Conservation (phyloP, 2,329 filamentous ascomycete species). For the Xylariaceae sp. region DNA sequence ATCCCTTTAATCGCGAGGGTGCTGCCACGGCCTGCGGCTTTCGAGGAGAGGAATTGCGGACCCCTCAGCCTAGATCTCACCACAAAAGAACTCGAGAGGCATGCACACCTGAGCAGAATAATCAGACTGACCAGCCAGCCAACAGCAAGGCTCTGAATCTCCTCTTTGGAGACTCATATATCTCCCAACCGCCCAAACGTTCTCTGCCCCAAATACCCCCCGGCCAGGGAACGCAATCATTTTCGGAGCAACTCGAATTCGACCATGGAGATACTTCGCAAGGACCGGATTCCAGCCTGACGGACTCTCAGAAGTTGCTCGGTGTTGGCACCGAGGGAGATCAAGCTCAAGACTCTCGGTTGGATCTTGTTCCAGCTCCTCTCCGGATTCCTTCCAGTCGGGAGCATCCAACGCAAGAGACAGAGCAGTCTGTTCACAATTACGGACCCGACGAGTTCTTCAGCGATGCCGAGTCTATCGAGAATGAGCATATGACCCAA, state of each 20-base stretch:
- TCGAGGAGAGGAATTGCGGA: constrained; percentile 5
- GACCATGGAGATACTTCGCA: constrained; percentile 2
- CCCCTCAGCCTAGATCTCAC: not conserved
- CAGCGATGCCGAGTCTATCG: constrained; percentile 20
- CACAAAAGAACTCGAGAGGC: not conserved
- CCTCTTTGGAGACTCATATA: not conserved
- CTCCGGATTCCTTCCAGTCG: constrained; percentile 7
- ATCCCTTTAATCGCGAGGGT: constrained; percentile 1
- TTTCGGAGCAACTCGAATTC: too few relatives aligned
- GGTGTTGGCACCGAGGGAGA: constrained; percentile 14
- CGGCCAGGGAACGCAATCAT: too few relatives aligned
- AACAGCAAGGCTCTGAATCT: too few relatives aligned
- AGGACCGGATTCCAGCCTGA: constrained; percentile 10
- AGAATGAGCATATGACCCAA: too few relatives aligned
- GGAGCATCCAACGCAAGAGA: too few relatives aligned
- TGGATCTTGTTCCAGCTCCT: constrained; percentile 13
- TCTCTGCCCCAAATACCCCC: constrained; percentile 1
- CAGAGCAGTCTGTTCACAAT: constrained; percentile 3
- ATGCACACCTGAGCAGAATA: not conserved
- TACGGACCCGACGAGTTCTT: constrained; percentile 7
- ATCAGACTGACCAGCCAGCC: too few relatives aligned
- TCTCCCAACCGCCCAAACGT: constrained; percentile 2
- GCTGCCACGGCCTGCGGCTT: constrained; percentile 7
- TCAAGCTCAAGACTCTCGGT: constrained; percentile 7
- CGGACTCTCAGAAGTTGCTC: constrained; percentile 17